Evolutionary conservation across 2,329 filamentous ascomycete genomes (phyloP).

Genomic region (Microdochium trichocladiopsis): DNA sequence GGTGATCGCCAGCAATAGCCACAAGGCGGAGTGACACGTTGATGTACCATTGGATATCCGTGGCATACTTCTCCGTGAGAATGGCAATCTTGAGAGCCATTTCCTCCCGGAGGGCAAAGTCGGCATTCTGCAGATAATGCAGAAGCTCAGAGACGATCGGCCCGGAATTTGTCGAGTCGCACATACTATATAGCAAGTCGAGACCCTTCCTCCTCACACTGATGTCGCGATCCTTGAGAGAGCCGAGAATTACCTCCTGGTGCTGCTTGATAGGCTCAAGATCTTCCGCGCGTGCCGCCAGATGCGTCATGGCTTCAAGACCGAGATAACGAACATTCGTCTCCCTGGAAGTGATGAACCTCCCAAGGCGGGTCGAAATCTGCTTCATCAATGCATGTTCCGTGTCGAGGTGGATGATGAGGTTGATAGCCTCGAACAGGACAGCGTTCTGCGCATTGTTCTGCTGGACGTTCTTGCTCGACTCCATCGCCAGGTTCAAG

Average conservation of each 20-base stretch:
- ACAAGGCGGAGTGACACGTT: conserved; percentile 93
- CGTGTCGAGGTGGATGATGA: conserved; percentile 95
- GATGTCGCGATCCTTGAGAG: conserved; percentile 90
- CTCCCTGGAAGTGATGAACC: conserved; percentile 94
- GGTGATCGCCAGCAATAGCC: conserved; percentile 94
- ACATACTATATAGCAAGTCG: conserved; percentile 98
- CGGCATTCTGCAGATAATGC: conserved; percentile 90
- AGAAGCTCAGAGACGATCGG: conserved; percentile 90
- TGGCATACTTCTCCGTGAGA: conserved; percentile 95
- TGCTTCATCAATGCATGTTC: conserved; percentile 94
- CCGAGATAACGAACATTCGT: conserved; percentile 97
- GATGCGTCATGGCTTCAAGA: conserved; percentile 94
- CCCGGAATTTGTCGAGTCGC: conserved; percentile 88
- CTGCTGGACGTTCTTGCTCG: conserved; percentile 97
- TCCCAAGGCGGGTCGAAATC: conserved; percentile 82
- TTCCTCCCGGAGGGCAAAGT: conserved; percentile 96
- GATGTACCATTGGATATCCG: conserved; percentile 98
- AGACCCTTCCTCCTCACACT: conserved; percentile 93
- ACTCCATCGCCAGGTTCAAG: conserved; percentile 82
- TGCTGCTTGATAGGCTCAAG: conserved; percentile 97
- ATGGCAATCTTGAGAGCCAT: conserved; percentile 99
- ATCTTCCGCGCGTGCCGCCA: conserved; percentile 88
- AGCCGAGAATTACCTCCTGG: conserved; percentile 91
- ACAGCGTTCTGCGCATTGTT: conserved; percentile 99
- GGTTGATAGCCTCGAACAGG: conserved; percentile 95